Percentiles rank a stretch among this genome's conserved stretches.
These are phyloP conservation scores for Yarrowia sp. DNA, from an alignment of 805 yeast genomes.

Conservation along the genomic window DNA sequence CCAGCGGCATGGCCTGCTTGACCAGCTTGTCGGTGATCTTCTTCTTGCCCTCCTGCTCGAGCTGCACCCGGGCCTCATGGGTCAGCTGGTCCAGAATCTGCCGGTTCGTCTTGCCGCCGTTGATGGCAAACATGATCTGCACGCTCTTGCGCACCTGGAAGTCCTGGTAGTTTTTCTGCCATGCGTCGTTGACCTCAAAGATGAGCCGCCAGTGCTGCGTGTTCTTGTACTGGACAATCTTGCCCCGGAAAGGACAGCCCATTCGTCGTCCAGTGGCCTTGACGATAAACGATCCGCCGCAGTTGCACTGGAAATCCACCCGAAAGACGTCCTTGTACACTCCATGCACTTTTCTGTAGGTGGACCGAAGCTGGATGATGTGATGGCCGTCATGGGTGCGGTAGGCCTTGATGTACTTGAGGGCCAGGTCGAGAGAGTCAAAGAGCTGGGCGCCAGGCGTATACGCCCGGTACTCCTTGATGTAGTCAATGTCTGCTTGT, in stretches of 20 bases:
- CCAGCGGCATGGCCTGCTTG: slow-evolving; percentile 25
- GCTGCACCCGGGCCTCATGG: neutral
- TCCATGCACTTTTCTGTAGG: slow-evolving; percentile 24
- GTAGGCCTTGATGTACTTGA: slow-evolving; percentile 20
- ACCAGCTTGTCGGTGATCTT: slow-evolving; percentile 24
- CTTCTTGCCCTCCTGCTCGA: slow-evolving; percentile 15
- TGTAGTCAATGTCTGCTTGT: slow-evolving; percentile 27
- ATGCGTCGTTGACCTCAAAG: slow-evolving; percentile 24
- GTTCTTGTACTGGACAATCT: slow-evolving; percentile 25
- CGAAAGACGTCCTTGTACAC: slow-evolving; percentile 27
- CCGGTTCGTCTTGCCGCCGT: slow-evolving; percentile 20
- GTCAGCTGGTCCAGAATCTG: slow-evolving; percentile 22
- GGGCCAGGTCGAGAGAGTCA: slow-evolving; percentile 7
- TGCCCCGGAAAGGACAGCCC: slow-evolving; percentile 21
- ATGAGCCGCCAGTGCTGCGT: slow-evolving; percentile 22
- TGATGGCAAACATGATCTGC: slow-evolving; percentile 17
- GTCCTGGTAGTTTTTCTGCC: slow-evolving; percentile 25
- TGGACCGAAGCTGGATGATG: slow-evolving; percentile 24
- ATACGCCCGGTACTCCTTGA: slow-evolving; percentile 23
- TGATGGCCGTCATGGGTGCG: slow-evolving; percentile 25
- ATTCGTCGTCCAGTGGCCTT: slow-evolving; percentile 13
- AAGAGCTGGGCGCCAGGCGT: slow-evolving; percentile 21
- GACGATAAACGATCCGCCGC: slow-evolving; percentile 24
- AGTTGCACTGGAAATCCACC: slow-evolving; percentile 26
- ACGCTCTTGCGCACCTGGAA: slow-evolving; percentile 14